Conservation (phyloP, 305 asterid species). For the Withania somnifera region DNA sequence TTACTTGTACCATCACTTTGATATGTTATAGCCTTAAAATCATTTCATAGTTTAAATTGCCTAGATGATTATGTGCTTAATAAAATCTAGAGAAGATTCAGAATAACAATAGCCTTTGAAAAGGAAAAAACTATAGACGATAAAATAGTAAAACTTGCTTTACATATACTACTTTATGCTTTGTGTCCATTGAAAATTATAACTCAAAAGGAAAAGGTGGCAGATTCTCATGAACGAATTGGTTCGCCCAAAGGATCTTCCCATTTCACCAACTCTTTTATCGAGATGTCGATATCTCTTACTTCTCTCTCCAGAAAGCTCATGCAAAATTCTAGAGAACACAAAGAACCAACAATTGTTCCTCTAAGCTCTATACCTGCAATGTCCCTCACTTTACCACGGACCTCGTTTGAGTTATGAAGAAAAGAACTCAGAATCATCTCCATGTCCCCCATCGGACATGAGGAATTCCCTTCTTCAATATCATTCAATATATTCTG, state of each 20-base stretch:
- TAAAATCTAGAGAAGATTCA: not conserved
- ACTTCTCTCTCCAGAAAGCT: conserved; percentile 33
- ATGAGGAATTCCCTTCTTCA: conserved; percentile 30
- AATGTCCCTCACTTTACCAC: conserved; percentile 5
- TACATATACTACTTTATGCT: not conserved
- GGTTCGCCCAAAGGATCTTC: conserved; percentile 16
- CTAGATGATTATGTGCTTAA: not conserved
- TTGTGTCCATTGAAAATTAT: not conserved
- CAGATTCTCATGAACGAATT: not conserved
- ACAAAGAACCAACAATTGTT: conserved; percentile 18
- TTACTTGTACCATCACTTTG: not conserved
- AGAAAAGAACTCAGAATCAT: conserved; percentile 5
- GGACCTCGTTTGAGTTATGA: conserved; percentile 5
- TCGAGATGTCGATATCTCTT: conserved; percentile 11
- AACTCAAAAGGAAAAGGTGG: not conserved
- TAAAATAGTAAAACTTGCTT: not conserved
- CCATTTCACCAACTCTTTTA: conserved; percentile 36
- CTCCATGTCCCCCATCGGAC: conserved; percentile 2
- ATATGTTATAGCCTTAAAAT: not conserved
- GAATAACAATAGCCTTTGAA: not conserved
- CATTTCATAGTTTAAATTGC: not conserved
- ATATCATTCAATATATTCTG: conserved; percentile 24
- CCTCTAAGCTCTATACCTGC: conserved; percentile 21
- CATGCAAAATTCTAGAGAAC: conserved; percentile 46
- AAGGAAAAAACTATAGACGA: not conserved